Conservation (phyloP, 2,329 filamentous ascomycete species). For the Fusarium hostae region DNA sequence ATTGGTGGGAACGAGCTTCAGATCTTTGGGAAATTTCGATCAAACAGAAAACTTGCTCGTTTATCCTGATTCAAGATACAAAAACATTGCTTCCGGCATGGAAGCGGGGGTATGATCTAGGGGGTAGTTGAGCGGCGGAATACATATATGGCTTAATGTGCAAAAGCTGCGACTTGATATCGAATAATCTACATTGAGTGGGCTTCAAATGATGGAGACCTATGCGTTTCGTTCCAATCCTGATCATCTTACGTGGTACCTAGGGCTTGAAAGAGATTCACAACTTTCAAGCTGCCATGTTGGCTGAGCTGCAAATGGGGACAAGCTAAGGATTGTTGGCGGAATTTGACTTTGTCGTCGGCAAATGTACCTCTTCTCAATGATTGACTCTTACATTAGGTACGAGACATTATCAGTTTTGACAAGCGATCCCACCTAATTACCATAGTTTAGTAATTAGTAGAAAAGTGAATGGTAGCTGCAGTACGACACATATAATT, state of each 20-base stretch:
- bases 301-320: neutral
- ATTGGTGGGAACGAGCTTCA: constrained; percentile 63
- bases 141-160: neutral
- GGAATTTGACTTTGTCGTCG: neutral
- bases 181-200: neutral
- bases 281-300: neutral
- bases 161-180: neutral
- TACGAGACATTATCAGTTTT: neutral
- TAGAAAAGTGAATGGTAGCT: neutral
- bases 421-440: neutral
- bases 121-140: neutral
- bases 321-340: neutral
- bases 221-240: neutral
- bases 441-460: neutral
- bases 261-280: neutral
- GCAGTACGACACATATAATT: neutral
- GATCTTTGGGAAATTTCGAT: constrained; percentile 54
- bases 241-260: neutral
- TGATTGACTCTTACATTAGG: neutral
- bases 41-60: constrained; percentile 58
- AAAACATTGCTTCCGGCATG: constrained; percentile 54
- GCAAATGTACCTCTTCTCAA: neutral
- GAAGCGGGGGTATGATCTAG: neutral
- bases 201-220: neutral
- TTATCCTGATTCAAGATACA: constrained; percentile 64